Evolutionary conservation across 495 filamentous ascomycete species (phyloP), one percentile per base, ranked within the genome.

Genomic region (Neurospora terricola): DNA sequence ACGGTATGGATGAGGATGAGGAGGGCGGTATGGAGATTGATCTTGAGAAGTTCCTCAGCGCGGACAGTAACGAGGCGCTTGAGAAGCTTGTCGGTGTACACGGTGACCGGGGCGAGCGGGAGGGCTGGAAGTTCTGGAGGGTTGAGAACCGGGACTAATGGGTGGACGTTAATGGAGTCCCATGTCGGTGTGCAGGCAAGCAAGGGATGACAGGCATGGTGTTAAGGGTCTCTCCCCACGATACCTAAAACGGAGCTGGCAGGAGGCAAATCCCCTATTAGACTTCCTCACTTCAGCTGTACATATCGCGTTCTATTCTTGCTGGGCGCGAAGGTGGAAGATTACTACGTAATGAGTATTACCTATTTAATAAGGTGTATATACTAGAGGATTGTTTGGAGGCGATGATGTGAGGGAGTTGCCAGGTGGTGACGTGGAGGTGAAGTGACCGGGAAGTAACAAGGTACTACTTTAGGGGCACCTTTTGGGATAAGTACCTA

Each of bases 51-150:
- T 98, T 98, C 80, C 86, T 97, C 66, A 89, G 87, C 23, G 96
- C 92, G 0, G 88, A 92, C 69, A 94, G 92, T 36, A 88, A 90
- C 70, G 90, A 93, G 71, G 92, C 91, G 3, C 91, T 97, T 39
- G 93, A 97, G 80, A 84, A 85, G 62, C 83, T 94, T 59, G 92
- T 92, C 9, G 92, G 90, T 30, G 86, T 90, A 23, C 86, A 89
- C 42, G 88, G 84, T 0, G 84, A 86, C 12, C 82, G 78, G 27
- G 86, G 91, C 30, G 92, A 91, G 73, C 85, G 90, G 70, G 91
- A 91, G 76, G 93, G 91, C 1, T 98, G 96, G 96, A 96, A 94
- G 81, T 98, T 97, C 81, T 99, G 96, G 96, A 90, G 89, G 78
- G 86, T 88, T 34, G 86, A 88, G 71, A 84, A 80, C 75, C 75